These are phyloP conservation scores for Funneliformis geosporum DNA, from an alignment of 192 early-diverging fungal genomes.

Conservation along the genomic window DNA sequence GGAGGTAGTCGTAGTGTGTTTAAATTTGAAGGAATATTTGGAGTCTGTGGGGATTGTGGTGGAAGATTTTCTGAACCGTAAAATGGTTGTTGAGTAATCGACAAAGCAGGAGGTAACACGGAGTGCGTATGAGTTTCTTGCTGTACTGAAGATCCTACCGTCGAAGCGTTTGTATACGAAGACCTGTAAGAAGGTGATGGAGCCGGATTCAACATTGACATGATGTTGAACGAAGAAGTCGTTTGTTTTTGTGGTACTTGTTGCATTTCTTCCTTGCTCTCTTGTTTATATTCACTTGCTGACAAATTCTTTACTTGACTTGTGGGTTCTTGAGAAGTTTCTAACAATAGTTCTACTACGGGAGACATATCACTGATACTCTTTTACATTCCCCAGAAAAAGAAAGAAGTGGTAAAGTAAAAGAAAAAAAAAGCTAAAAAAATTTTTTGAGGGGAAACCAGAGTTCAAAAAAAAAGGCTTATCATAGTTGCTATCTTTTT, in stretches of 20 bases:
- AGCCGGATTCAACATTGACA: conserved; percentile 27
- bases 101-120: conserved; percentile 2
- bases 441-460: not conserved
- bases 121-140: not conserved
- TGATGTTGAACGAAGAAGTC: conserved; percentile 28
- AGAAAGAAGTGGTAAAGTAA: not conserved
- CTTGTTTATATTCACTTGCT: not conserved
- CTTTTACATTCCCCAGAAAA: not conserved
- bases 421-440: not conserved
- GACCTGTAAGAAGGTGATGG: conserved; percentile 17
- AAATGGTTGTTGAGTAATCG: conserved; percentile 9
- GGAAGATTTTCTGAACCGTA: not conserved
- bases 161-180: not conserved
- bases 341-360: not conserved
- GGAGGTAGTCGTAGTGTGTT: not conserved
- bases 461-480: not conserved
- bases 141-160: not conserved
- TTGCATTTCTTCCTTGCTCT: conserved; percentile 1
- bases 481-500: not conserved
- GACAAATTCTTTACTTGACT: conserved; percentile 1
- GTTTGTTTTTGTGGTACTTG: conserved; percentile 7
- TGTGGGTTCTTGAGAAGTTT: not conserved
- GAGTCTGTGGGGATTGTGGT: conserved; percentile 12
- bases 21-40: not conserved
- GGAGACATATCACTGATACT: not conserved